phyloP scores from a whole-genome alignment of 2,329 filamentous ascomycete species.

The Colletotrichum sp. region DNA sequence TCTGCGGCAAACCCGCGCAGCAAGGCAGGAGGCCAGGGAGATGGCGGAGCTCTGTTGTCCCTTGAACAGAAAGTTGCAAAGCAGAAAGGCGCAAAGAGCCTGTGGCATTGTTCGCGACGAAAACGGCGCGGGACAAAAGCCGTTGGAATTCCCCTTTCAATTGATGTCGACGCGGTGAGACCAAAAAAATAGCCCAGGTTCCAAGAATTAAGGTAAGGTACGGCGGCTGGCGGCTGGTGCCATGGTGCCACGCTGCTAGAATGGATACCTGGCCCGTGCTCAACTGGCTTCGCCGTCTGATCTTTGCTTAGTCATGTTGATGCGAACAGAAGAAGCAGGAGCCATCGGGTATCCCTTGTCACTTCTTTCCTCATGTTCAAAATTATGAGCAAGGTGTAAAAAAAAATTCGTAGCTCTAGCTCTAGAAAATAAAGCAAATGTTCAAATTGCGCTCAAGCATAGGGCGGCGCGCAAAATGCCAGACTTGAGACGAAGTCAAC shows the following conservation, averaged over 20 bases:
- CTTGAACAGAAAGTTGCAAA: not conserved
- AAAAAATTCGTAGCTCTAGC: not conserved
- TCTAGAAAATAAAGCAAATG: not conserved
- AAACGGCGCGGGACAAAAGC: conserved; percentile 1
- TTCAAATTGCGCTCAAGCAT: not conserved
- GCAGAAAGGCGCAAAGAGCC: not conserved
- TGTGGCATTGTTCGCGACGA: conserved; percentile 6
- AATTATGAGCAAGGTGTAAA: not conserved
- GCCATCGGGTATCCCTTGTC: not conserved
- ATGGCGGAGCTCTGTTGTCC: not conserved
- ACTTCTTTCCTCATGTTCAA: not conserved
- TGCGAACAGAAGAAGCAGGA: not conserved
- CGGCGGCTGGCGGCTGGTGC: not conserved
- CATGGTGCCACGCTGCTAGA: not conserved
- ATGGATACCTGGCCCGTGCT: not conserved
- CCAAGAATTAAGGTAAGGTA: not conserved
- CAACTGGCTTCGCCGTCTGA: not conserved
- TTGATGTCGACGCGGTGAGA: conserved; percentile 2
- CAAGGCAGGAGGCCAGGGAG: conserved; percentile 1
- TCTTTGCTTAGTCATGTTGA: not conserved
- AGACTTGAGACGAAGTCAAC: not conserved
- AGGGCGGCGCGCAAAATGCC: not conserved
- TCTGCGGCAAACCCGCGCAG: not conserved
- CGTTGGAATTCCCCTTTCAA: conserved; percentile 1
- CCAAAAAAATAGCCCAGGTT: not conserved